Evolutionary conservation across 192 early-diverging fungal species (phyloP).

Genomic region (Coemansia sp.): DNA sequence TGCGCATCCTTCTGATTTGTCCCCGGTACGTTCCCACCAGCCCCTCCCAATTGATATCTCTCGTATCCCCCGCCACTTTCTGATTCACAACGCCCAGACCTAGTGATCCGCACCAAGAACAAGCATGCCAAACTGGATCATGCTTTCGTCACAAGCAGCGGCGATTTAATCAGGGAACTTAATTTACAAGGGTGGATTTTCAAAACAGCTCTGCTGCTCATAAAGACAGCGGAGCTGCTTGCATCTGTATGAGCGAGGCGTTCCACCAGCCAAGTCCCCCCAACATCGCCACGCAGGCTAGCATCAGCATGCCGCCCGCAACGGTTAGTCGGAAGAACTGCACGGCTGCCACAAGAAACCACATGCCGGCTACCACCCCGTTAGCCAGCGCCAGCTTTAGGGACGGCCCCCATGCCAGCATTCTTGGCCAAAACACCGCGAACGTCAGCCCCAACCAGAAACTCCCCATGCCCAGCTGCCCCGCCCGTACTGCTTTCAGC

Average conservation of each 20-base stretch:
- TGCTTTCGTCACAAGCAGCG: too few species aligned
- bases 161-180: too few species aligned
- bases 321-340: slow-evolving; percentile 43
- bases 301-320: slow-evolving; percentile 33
- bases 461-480: slow-evolving; percentile 39
- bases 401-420: slow-evolving; percentile 32
- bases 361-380: slow-evolving; percentile 19
- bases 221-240: background rate
- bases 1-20: background rate
- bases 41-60: too few species aligned
- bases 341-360: slow-evolving; percentile 32
- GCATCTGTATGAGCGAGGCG: slow-evolving; percentile 28
- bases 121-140: too few species aligned
- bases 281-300: slow-evolving; percentile 21
- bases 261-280: slow-evolving; percentile 39
- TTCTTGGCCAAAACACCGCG: slow-evolving; percentile 37
- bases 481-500: slow-evolving; percentile 28
- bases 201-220: too few species aligned
- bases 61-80: too few species aligned
- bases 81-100: too few species aligned
- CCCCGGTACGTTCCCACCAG: too few species aligned
- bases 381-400: slow-evolving; percentile 36
- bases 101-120: too few species aligned
- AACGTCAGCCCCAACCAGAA: slow-evolving; percentile 49
- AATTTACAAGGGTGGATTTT: too few species aligned